Evolutionary conservation across 352 stramenopile species (phyloP).

Genomic region (Stephanocyclus meneghinianus): DNA sequence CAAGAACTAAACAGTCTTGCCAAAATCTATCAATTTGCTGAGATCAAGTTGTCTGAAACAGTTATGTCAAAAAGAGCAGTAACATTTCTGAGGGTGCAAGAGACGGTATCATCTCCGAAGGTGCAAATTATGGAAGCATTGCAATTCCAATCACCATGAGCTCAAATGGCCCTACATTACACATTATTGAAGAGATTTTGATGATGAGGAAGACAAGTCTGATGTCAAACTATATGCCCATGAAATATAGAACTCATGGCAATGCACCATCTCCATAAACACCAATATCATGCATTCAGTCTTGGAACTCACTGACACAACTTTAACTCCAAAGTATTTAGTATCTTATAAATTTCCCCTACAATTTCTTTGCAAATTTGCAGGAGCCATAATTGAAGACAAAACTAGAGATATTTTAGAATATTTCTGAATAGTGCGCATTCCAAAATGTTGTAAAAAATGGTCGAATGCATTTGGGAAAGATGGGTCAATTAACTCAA

Average conservation of each 20-base stretch:
- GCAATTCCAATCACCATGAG: no score
- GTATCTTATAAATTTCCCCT: neutral
- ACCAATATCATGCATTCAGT: neutral
- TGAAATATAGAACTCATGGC: no score
- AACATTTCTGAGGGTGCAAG: neutral
- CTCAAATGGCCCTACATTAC: no score
- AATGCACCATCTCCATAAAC: neutral
- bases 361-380: neutral
- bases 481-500: slow-evolving; percentile 42
- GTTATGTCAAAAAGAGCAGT: neutral
- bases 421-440: slow-evolving; percentile 21
- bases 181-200: no score
- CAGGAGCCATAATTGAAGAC: slow-evolving; percentile 3
- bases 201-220: neutral
- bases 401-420: slow-evolving; percentile 14
- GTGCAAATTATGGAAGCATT: no score
- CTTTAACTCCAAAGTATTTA: neutral
- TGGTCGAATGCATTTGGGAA: slow-evolving; percentile 31
- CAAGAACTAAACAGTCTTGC: neutral
- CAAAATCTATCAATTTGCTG: neutral
- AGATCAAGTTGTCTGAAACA: neutral
- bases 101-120: no score
- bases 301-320: neutral
- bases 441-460: slow-evolving; percentile 1
- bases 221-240: neutral